A percentile compares a stretch with the other conserved stretches of the same genome.
Conservation (phyloP, 2,329 filamentous ascomycete genomes). For the Phaeosphaeriaceae sp. region DNA sequence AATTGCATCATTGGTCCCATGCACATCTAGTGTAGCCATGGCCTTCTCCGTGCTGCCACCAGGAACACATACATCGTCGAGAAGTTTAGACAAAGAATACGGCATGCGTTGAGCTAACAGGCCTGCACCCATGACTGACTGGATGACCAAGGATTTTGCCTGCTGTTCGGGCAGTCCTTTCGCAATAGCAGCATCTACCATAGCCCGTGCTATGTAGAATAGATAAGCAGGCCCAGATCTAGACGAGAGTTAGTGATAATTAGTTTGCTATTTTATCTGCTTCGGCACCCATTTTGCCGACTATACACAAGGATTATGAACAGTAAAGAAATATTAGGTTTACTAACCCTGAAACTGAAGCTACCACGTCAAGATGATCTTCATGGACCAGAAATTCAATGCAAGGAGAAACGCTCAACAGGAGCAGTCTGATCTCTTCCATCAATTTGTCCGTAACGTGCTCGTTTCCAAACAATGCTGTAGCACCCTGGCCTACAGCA, state of each 20-base stretch:
- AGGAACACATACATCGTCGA: background rate
- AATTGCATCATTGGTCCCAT: background rate
- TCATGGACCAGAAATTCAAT: background rate
- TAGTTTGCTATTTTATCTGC: background rate
- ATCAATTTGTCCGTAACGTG: background rate
- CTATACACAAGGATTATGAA: background rate
- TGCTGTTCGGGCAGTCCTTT: background rate
- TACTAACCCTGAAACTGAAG: background rate
- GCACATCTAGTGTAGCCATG: background rate
- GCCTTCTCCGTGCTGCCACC: background rate
- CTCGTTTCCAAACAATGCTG: background rate
- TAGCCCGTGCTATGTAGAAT: background rate
- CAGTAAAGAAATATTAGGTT: background rate
- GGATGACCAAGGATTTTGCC: background rate
- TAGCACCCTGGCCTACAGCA: background rate
- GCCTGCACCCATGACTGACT: background rate
- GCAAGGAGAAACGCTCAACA: background rate
- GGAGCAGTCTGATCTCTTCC: background rate
- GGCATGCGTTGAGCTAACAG: background rate
- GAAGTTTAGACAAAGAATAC: background rate
- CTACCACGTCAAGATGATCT: background rate
- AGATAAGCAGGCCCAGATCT: background rate
- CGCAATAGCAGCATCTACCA: background rate
- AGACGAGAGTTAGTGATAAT: background rate
- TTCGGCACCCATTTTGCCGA: background rate